Evolutionary conservation across 345 rosid genomes (phyloP), one percentile per base, ranked within the genome.

Genomic region (Diplotaxis tenuifolia): DNA sequence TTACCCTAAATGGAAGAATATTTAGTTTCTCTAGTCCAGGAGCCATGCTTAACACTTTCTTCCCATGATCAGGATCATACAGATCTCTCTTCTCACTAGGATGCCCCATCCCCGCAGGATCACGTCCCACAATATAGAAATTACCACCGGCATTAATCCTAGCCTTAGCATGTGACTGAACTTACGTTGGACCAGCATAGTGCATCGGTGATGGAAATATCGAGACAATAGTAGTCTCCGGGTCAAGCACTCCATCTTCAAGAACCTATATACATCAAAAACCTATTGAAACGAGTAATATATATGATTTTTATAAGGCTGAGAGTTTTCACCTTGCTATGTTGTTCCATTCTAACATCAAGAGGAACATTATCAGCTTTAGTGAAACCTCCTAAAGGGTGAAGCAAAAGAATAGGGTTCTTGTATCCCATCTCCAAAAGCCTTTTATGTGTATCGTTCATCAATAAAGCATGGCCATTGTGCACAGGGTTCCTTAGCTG

Each of bases 151-250:
- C 99, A 75, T 95, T 92, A 70, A 92, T 83, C 72, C 98, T 83
- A 63, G 91, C 98, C 84, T 95, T 95, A 69, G 99, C 99, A 65
- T 95, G 99, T 98, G 98, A 92, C 52, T 95, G 98, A 36, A 92
- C 99, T 86, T 95, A 98, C 0, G 99, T 95, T 58, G 99, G 99
- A 79, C 99, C 98, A 9, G 98, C 98, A 77, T 95, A 95, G 77
- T 90, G 98, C 99, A 95, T 90, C 0, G 98, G 99, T 36, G 99
- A 95, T 2, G 98, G 98, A 73, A 95, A 95, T 69, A 92, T 92
- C 19, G 97, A 78, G 55, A 95, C 97, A 14, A 95, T 86, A 5
- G 99, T 95, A 60, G 96, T 95, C 71, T 86, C 78, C 3, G 94
- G 99, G 64, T 95, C 92, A 79, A 90, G 99, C 72, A 92, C 82